A percentile compares a stretch with the other conserved stretches of the same genome.
Conservation (phyloP, 129 eudicot species). For the Lactuca saligna region DNA sequence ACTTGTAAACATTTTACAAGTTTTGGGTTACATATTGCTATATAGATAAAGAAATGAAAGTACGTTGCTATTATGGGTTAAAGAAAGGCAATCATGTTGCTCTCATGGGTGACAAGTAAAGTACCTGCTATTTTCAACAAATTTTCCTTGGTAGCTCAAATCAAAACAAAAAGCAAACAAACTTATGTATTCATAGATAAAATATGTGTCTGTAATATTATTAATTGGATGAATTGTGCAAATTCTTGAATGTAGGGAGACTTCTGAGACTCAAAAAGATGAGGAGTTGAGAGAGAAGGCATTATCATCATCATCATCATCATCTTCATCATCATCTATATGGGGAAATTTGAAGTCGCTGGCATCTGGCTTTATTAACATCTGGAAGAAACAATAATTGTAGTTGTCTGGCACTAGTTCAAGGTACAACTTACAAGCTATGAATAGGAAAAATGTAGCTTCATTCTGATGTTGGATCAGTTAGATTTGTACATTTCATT, state of each 20-base stretch:
- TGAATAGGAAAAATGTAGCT: not conserved
- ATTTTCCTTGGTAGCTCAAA: no score
- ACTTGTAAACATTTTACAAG: no score
- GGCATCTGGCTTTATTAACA: constrained; percentile 40
- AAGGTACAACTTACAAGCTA: not conserved
- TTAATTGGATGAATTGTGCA: constrained; percentile 3
- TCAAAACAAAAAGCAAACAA: not conserved
- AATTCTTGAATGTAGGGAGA: constrained; percentile 21
- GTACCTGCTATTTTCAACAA: not conserved
- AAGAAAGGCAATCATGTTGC: no score
- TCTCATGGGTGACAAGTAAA: not conserved
- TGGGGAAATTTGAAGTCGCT: constrained; percentile 50
- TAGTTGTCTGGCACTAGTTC: not conserved
- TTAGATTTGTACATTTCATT: constrained; percentile 26
- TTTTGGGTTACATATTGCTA: no score
- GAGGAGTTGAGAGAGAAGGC: constrained; percentile 25
- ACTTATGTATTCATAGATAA: constrained; percentile 1
- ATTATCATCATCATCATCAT: constrained; percentile 40
- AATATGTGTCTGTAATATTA: not conserved
- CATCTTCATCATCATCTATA: constrained; percentile 31
- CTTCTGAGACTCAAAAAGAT: constrained; percentile 9
- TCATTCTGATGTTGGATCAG: not conserved
- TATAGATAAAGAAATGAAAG: no score
- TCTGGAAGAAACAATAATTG: constrained; percentile 39
- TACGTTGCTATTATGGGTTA: no score